Percentiles rank a stretch among this genome's conserved stretches.
phyloP scores from a whole-genome alignment of 2,329 filamentous ascomycete species.

The Sporothrix pallida region DNA sequence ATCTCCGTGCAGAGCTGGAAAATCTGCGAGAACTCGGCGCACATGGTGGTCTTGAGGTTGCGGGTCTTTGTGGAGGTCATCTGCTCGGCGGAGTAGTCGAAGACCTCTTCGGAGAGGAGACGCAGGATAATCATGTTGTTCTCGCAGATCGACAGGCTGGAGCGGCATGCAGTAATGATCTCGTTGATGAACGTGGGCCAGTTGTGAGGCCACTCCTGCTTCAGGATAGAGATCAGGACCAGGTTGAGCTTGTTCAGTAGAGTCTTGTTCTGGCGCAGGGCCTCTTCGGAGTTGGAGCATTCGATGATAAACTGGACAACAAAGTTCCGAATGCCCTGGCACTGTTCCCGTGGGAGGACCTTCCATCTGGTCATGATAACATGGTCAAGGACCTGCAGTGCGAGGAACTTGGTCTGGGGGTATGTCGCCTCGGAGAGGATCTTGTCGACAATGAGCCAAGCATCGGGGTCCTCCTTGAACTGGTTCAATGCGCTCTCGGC shows the following conservation, averaged over 20 bases:
- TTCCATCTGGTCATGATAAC: conserved; percentile 99
- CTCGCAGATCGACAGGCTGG: conserved; percentile 95
- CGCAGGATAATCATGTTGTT: conserved; percentile 99
- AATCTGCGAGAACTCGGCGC: conserved; percentile 96
- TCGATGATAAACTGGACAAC: conserved; percentile 98
- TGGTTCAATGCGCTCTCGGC: conserved; percentile 92
- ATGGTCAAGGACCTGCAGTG: conserved; percentile 94
- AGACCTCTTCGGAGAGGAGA: conserved; percentile 95
- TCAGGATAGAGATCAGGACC: conserved; percentile 94
- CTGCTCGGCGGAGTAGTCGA: conserved; percentile 97
- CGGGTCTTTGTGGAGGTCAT: conserved; percentile 99
- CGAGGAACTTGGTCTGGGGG: conserved; percentile 95
- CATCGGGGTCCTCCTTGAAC: conserved; percentile 99
- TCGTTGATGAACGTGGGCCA: conserved; percentile 99
- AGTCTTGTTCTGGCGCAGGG: conserved; percentile 80
- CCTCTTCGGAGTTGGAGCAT: conserved; percentile 87
- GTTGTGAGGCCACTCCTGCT: conserved; percentile 99
- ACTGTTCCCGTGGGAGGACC: conserved; percentile 93
- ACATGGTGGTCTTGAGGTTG: conserved; percentile 98
- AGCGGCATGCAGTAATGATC: conserved; percentile 95
- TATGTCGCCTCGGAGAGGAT: conserved; percentile 93
- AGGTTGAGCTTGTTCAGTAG: conserved; percentile 98
- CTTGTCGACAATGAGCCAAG: conserved; percentile 96
- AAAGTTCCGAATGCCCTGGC: conserved; percentile 97
- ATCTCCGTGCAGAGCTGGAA: conserved; percentile 98